Percentiles rank a stretch among this genome's conserved stretches.
These are phyloP conservation scores for Hansenula lynferdii DNA, from an alignment of 1,139 yeast species.

Conservation along the genomic window DNA sequence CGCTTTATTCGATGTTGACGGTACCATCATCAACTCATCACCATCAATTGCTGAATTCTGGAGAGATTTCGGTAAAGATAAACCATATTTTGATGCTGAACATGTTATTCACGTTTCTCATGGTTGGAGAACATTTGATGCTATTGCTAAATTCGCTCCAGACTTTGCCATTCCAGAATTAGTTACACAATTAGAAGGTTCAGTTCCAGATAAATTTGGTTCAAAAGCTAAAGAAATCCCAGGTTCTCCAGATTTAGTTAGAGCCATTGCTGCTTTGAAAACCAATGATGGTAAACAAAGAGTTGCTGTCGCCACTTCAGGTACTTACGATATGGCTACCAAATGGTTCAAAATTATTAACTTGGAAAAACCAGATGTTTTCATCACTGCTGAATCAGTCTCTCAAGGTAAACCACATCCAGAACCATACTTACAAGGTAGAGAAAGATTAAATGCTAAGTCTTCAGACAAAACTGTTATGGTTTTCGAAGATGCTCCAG, in stretches of 20 bases:
- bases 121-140: conserved; percentile 80
- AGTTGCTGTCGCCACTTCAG: conserved; percentile 75
- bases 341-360: conserved; percentile 71
- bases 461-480: conserved; percentile 42
- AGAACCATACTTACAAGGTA: conserved; percentile 69
- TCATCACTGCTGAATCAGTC: conserved; percentile 72
- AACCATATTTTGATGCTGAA: conserved; percentile 69
- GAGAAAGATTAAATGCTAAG: conserved; percentile 56
- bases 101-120: conserved; percentile 70
- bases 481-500: conserved; percentile 85
- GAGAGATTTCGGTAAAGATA: conserved; percentile 65
- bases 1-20: conserved; percentile 74
- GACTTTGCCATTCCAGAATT: conserved; percentile 61
- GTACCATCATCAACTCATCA: conserved; percentile 76
- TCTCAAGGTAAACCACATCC: conserved; percentile 79
- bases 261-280: conserved; percentile 35
- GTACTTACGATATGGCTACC: conserved; percentile 71
- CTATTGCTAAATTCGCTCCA: conserved; percentile 68
- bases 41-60: conserved; percentile 78
- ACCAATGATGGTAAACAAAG: conserved; percentile 33
- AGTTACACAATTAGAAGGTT: conserved; percentile 66
- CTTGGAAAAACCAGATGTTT: conserved; percentile 58
- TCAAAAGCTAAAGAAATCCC: conserved; percentile 66
- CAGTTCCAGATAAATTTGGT: conserved; percentile 69
- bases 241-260: conserved; percentile 66